phyloP scores from a whole-genome alignment of 768 basidiomycete genomes.

The Boletus pseudopeckii region DNA sequence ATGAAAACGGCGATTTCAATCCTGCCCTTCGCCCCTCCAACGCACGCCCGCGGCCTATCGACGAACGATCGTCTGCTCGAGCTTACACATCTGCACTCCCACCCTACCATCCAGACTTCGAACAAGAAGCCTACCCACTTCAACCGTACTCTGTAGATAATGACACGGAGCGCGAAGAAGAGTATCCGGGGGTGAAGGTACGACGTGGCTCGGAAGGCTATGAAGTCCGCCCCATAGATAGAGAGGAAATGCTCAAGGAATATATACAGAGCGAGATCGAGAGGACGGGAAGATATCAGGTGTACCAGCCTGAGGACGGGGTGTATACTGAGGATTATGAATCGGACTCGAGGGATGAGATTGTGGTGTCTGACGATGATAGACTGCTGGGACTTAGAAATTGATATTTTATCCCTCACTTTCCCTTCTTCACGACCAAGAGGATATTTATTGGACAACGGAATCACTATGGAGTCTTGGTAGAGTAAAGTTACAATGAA shows the following conservation, averaged over 20 bases:
- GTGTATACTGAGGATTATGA: conserved; percentile 43
- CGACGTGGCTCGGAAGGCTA: conserved; percentile 81
- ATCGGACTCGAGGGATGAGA: conserved; percentile 3
- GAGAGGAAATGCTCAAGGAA: conserved; percentile 61
- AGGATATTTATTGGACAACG: conserved; percentile 6
- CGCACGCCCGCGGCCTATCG: conserved; percentile 32
- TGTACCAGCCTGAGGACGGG: conserved; percentile 60
- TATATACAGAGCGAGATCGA: conserved; percentile 55
- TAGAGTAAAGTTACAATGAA: conserved; percentile 28
- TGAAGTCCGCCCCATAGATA: conserved; percentile 58
- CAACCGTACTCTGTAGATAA: conserved; percentile 18
- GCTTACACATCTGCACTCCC: conserved; percentile 52
- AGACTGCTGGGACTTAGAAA: conserved; percentile 15
- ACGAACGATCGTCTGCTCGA: conserved; percentile 20
- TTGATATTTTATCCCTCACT: conserved; percentile 3
- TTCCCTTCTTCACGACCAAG: neutral
- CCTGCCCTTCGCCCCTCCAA: conserved; percentile 70
- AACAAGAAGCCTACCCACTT: conserved; percentile 28
- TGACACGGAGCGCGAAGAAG: conserved; percentile 31
- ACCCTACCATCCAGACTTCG: conserved; percentile 76
- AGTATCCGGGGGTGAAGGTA: conserved; percentile 37
- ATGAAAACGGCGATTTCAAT: conserved; percentile 72
- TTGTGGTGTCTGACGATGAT: conserved; percentile 19
- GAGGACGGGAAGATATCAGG: conserved; percentile 59
- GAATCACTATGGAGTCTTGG: conserved; percentile 15